Percentiles rank a stretch among this genome's conserved stretches.
Conservation (phyloP, 2,329 filamentous ascomycete genomes). For the Akanthomyces dipterigenus region DNA sequence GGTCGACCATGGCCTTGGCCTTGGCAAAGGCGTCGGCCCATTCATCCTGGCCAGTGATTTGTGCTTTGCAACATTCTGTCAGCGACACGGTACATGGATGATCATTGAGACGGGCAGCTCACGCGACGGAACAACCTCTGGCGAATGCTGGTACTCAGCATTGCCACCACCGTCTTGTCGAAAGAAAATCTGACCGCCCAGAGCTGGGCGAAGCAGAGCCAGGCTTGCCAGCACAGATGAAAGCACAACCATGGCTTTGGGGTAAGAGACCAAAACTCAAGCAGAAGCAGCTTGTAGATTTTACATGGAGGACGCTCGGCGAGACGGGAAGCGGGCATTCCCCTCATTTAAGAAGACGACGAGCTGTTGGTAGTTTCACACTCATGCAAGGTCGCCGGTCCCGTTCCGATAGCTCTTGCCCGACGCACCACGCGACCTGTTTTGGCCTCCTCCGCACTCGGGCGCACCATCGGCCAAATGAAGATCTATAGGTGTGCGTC, state of each 20-base stretch:
- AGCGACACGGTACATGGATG: no score
- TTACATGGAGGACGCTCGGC: no score
- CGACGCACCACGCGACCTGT: background rate
- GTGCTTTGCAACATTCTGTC: conserved; percentile 18
- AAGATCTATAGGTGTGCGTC: background rate
- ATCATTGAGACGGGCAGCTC: no score
- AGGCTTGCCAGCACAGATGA: background rate
- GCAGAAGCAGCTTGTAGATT: background rate
- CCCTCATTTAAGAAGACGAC: background rate
- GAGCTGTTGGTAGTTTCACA: no score
- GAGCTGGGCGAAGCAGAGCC: background rate
- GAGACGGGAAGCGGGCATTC: background rate
- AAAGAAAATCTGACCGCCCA: background rate
- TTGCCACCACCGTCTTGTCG: background rate
- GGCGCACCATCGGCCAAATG: conserved; percentile 1
- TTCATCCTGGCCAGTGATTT: conserved; percentile 24
- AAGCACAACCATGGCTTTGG: background rate
- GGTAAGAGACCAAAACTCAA: background rate
- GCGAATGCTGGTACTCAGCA: conserved; percentile 1
- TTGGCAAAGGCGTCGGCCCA: conserved; percentile 55
- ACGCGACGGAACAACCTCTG: conserved; percentile 8
- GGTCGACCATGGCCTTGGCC: conserved; percentile 48
- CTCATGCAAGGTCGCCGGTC: background rate
- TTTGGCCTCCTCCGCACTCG: background rate
- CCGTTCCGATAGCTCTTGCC: background rate